Evolutionary conservation across 768 basidiomycete species (phyloP).

Genomic region (Amanita jacksonii): DNA sequence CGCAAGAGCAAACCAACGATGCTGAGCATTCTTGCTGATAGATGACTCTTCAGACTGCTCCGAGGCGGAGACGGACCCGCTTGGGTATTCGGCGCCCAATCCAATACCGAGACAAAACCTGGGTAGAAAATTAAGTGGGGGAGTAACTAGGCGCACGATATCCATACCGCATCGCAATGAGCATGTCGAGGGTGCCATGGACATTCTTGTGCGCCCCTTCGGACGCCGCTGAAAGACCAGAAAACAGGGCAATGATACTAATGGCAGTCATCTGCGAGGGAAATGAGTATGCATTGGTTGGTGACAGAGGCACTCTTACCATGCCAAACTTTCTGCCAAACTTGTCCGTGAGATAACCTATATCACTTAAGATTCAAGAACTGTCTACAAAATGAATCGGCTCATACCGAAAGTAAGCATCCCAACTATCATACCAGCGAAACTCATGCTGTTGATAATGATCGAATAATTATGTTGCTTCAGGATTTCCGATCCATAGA

Average conservation of each 20-base stretch:
- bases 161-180: constrained; percentile 63
- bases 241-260: constrained; percentile 78
- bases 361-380: no score
- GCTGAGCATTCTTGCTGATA: constrained; percentile 71
- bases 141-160: not conserved
- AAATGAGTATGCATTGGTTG: not conserved
- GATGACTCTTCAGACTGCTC: constrained; percentile 84
- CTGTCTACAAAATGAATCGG: no score
- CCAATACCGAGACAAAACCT: constrained; percentile 88
- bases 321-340: constrained; percentile 84
- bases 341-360: constrained; percentile 76
- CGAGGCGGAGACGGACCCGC: constrained; percentile 80
- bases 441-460: constrained; percentile 59
- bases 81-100: constrained; percentile 84
- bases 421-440: constrained; percentile 82
- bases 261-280: constrained; percentile 64
- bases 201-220: constrained; percentile 66
- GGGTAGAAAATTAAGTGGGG: not conserved
- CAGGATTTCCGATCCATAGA: constrained; percentile 56
- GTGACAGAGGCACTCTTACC: constrained; percentile 28
- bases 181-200: constrained; percentile 66
- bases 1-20: constrained; percentile 80
- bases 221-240: constrained; percentile 73
- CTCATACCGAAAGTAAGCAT: constrained; percentile 63
- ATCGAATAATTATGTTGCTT: constrained; percentile 47